Evolutionary conservation across 768 basidiomycete genomes (phyloP).

Genomic region (Amanita fuliginea): DNA sequence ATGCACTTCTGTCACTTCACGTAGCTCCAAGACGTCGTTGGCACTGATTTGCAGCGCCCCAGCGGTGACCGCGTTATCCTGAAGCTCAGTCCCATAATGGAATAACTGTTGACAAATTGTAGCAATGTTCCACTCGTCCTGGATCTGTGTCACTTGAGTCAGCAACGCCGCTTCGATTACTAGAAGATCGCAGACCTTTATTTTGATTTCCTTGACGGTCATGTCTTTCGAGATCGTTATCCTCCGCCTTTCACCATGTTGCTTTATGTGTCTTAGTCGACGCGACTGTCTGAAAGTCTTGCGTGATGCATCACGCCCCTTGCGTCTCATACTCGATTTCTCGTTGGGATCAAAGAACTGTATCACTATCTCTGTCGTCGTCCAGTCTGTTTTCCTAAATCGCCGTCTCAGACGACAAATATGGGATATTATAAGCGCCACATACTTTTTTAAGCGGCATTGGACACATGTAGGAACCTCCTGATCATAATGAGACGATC

Average conservation of each 20-base stretch:
- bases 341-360: slow-evolving; percentile 24
- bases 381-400: slow-evolving; percentile 46
- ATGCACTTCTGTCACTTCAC: slow-evolving; percentile 49
- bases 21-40: slow-evolving; percentile 57
- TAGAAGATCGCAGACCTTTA: slow-evolving; percentile 37
- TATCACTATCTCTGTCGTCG: slow-evolving; percentile 50
- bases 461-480: slow-evolving; percentile 45
- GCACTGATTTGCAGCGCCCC: slow-evolving; percentile 39
- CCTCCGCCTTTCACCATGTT: slow-evolving; percentile 36
- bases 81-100: slow-evolving; percentile 49
- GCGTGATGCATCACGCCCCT: slow-evolving; percentile 18
- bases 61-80: slow-evolving; percentile 49
- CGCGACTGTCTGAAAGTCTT: slow-evolving; percentile 53
- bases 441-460: slow-evolving; percentile 50
- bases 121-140: slow-evolving; percentile 52
- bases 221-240: slow-evolving; percentile 52
- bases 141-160: slow-evolving; percentile 33
- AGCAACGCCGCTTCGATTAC: neutral
- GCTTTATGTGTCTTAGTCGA: slow-evolving; percentile 50
- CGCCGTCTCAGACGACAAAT: slow-evolving; percentile 2
- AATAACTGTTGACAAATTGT: slow-evolving; percentile 70
- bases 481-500: slow-evolving; percentile 27
- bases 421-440: neutral
- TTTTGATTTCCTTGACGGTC: slow-evolving; percentile 71
- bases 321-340: neutral